Conservation (phyloP, 805 yeast genomes). For the Candida lessepsii region DNA sequence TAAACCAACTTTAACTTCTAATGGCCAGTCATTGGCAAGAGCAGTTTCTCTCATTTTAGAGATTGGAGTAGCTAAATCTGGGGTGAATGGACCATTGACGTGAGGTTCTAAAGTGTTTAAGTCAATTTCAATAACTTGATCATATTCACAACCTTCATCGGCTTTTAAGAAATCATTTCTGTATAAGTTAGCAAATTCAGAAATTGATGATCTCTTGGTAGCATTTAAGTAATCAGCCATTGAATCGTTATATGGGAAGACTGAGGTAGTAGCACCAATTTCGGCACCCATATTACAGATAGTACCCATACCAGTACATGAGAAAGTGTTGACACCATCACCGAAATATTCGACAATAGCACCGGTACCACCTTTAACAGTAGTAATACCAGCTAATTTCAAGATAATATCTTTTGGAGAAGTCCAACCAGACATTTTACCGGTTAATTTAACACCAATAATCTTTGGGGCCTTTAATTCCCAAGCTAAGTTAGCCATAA, state of each 20-base stretch:
- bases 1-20: constrained; percentile 87
- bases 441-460: constrained; percentile 92
- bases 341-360: constrained; percentile 95
- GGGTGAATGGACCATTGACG: constrained; percentile 97
- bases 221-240: constrained; percentile 84
- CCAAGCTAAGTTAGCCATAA: constrained; percentile 92
- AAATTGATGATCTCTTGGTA: constrained; percentile 82
- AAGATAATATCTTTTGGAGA: constrained; percentile 96
- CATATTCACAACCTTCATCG: constrained; percentile 91
- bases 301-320: constrained; percentile 99
- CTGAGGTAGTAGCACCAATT: constrained; percentile 97
- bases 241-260: constrained; percentile 92
- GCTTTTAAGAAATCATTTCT: constrained; percentile 68
- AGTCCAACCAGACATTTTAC: constrained; percentile 91
- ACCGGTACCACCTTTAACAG: constrained; percentile 99
- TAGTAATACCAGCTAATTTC: constrained; percentile 88
- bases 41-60: constrained; percentile 85
- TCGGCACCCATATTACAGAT: constrained; percentile 99
- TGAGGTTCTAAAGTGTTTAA: constrained; percentile 89
- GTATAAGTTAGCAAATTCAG: constrained; percentile 74
- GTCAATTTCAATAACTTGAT: constrained; percentile 88
- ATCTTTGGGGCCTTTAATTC: constrained; percentile 96
- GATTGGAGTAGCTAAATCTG: constrained; percentile 95
- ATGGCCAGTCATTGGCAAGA: constrained; percentile 86
- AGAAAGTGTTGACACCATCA: constrained; percentile 86